Evolutionary conservation across 768 basidiomycete genomes (phyloP).

Genomic region (Pleurotus citrinopileatus): DNA sequence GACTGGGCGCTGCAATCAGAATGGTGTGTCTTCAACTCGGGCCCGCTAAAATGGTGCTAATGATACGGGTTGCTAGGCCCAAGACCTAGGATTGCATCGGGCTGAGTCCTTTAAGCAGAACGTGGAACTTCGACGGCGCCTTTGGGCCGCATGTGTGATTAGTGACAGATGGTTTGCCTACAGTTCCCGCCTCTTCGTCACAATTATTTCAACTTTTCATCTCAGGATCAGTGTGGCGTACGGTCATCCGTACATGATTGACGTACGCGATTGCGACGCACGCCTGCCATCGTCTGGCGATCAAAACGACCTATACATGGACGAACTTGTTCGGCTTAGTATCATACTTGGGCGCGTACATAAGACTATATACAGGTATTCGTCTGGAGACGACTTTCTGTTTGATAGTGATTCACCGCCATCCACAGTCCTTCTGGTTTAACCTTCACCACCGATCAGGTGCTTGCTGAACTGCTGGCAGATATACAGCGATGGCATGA

Average conservation of each 20-base stretch:
- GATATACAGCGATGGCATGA: conserved; percentile 79
- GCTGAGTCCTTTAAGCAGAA: conserved; percentile 83
- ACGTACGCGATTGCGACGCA: conserved; percentile 94
- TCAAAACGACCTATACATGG: conserved; percentile 74
- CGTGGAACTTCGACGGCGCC: conserved; percentile 81
- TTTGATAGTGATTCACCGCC: conserved; percentile 6
- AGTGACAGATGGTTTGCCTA: conserved; percentile 82
- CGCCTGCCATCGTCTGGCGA: conserved; percentile 89
- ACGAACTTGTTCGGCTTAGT: conserved; percentile 88
- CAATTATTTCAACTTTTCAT: conserved; percentile 8
- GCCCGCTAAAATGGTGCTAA: background rate
- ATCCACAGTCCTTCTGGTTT: conserved; percentile 77
- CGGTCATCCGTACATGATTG: conserved; percentile 95
- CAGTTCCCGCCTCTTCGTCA: background rate
- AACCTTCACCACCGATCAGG: conserved; percentile 79
- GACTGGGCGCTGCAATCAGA: conserved; percentile 85
- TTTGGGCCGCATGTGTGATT: conserved; percentile 95
- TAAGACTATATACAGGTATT: conserved; percentile 89
- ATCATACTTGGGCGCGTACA: conserved; percentile 88
- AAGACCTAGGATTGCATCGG: conserved; percentile 93
- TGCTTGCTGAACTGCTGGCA: conserved; percentile 57
- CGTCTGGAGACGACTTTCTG: background rate
- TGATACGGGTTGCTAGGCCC: conserved; percentile 56
- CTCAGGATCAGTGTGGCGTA: conserved; percentile 82
- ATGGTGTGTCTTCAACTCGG: conserved; percentile 59